These are phyloP conservation scores for Xylaria sp. DNA, from an alignment of 2,329 filamentous ascomycete genomes.

Conservation along the genomic window DNA sequence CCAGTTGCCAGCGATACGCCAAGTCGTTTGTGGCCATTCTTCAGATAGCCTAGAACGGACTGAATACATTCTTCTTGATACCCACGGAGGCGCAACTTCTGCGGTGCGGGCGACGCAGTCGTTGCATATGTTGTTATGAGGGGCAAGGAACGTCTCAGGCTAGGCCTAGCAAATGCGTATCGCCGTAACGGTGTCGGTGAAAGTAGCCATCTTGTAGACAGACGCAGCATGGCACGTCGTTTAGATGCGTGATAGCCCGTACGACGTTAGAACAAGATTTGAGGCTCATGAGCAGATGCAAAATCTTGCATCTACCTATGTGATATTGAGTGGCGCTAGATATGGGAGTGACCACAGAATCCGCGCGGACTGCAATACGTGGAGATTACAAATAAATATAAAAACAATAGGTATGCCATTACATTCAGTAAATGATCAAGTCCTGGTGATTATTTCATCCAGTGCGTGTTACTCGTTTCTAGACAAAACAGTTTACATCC, in stretches of 20 bases:
- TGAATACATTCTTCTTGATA: slow-evolving; percentile 94
- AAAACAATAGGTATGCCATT: too few species aligned
- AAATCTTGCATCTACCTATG: background rate
- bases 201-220: slow-evolving; percentile 27
- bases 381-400: too few species aligned
- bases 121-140: slow-evolving; percentile 8
- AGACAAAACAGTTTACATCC: too few species aligned
- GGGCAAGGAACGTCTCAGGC: slow-evolving; percentile 8
- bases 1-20: slow-evolving; percentile 88
- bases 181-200: slow-evolving; percentile 12
- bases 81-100: slow-evolving; percentile 65
- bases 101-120: slow-evolving; percentile 6
- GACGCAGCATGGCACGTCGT: slow-evolving; percentile 33
- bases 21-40: slow-evolving; percentile 74
- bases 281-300: slow-evolving; percentile 8
- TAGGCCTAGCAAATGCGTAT: slow-evolving; percentile 3
- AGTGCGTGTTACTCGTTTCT: too few species aligned
- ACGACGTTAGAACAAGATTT: slow-evolving; percentile 13
- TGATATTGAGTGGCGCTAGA: background rate
- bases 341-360: background rate
- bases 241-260: background rate
- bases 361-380: too few species aligned
- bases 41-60: slow-evolving; percentile 71
- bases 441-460: background rate
- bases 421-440: background rate